A percentile compares a stretch with the other conserved stretches of the same genome.
These are phyloP conservation scores for Aspergillus sp. DNA, from an alignment of 2,329 filamentous ascomycete species.

Conservation along the genomic window DNA sequence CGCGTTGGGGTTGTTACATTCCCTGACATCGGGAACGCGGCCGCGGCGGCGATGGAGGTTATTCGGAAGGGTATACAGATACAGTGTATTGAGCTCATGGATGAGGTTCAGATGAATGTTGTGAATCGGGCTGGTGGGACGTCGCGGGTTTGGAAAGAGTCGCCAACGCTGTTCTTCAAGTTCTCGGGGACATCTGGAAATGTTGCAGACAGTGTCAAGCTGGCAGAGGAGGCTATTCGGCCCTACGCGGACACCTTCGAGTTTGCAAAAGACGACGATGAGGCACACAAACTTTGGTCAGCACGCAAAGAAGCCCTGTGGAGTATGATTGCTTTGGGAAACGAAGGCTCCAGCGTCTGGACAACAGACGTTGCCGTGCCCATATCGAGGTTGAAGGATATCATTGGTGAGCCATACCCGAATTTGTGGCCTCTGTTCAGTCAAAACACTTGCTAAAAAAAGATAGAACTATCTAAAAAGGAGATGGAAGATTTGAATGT, in stretches of 20 bases:
- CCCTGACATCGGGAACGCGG: slow-evolving; percentile 60
- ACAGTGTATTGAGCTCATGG: slow-evolving; percentile 65
- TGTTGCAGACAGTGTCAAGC: slow-evolving; percentile 74
- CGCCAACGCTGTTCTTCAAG: slow-evolving; percentile 47
- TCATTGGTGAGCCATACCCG: slow-evolving; percentile 44
- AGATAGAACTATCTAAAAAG: neutral
- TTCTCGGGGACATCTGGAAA: slow-evolving; percentile 74
- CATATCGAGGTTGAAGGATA: slow-evolving; percentile 59
- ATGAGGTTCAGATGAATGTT: slow-evolving; percentile 63
- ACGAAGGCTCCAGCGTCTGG: slow-evolving; percentile 59
- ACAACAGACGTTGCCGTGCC: slow-evolving; percentile 63
- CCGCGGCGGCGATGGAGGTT: slow-evolving; percentile 62
- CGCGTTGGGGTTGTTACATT: slow-evolving; percentile 66
- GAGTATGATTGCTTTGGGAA: slow-evolving; percentile 58
- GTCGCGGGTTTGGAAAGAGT: slow-evolving; percentile 45
- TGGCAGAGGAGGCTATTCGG: slow-evolving; percentile 64
- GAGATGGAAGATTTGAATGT: neutral
- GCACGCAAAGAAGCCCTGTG: slow-evolving; percentile 61
- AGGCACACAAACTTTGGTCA: slow-evolving; percentile 59
- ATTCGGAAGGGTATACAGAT: slow-evolving; percentile 66
- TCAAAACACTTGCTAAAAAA: too few relatives aligned
- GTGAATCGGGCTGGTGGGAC: slow-evolving; percentile 66
- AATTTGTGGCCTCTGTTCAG: too few relatives aligned
- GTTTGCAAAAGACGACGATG: slow-evolving; percentile 54
- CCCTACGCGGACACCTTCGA: slow-evolving; percentile 58